Evolutionary conservation across 257 asterid species (phyloP).

Genomic region (Solanum appendiculatum): DNA sequence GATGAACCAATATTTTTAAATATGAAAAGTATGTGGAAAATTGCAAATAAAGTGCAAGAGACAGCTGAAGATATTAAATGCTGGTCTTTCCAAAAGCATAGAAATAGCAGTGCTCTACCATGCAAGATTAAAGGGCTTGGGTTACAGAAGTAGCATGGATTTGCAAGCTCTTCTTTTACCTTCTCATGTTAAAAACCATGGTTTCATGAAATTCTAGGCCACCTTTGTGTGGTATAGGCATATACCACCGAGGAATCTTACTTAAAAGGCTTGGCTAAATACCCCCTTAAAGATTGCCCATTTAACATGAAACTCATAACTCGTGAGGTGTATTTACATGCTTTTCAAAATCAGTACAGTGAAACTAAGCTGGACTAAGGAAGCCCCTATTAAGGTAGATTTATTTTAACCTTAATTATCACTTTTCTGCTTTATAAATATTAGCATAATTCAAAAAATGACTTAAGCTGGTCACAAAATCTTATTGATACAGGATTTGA

Average conservation of each 20-base stretch:
- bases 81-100: not conserved
- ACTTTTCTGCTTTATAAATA: not conserved
- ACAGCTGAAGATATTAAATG: not conserved
- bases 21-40: not conserved
- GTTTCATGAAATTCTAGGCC: not conserved
- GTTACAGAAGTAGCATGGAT: not conserved
- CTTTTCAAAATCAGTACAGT: not conserved
- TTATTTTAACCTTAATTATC: not conserved
- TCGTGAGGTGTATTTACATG: not conserved
- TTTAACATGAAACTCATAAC: not conserved
- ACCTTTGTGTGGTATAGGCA: not conserved
- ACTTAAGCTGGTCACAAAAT: not conserved
- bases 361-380: not conserved
- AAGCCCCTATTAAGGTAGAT: not conserved
- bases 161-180: not conserved
- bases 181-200: not conserved
- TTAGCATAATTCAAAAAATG: not conserved
- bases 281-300: not conserved
- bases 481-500: not conserved
- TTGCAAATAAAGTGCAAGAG: not conserved
- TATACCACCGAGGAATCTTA: not conserved
- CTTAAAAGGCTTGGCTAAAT: not conserved
- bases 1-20: not conserved
- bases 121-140: not conserved
- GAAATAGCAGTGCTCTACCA: not conserved